Percentiles rank a stretch among this genome's conserved stretches.
Conservation (phyloP, 345 rosid genomes). For the Populus alba region DNA sequence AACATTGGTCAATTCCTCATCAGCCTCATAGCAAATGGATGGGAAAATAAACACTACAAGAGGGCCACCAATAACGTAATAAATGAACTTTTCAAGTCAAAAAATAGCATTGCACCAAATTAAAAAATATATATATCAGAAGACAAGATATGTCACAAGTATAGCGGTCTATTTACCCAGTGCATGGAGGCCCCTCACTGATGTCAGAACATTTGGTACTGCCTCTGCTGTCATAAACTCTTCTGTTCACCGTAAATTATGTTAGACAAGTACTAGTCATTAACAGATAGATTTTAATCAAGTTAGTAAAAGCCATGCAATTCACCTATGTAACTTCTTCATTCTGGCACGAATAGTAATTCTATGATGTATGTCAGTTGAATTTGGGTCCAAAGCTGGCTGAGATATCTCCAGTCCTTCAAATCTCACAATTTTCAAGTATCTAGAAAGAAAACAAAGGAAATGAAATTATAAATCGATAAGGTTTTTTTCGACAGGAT, state of each 20-base stretch:
- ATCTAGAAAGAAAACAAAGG: conserved; percentile 38
- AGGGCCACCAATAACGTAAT: neutral
- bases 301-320: conserved; percentile 5
- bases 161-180: conserved; percentile 55
- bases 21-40: neutral
- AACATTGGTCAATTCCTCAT: neutral
- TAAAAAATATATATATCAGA: neutral
- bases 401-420: conserved; percentile 96
- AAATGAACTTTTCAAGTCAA: neutral
- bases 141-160: neutral
- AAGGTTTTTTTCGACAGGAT: neutral
- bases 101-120: neutral
- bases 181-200: conserved; percentile 97
- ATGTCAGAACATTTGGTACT: conserved; percentile 70
- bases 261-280: conserved; percentile 8
- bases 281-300: neutral
- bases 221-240: conserved; percentile 83
- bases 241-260: conserved; percentile 46
- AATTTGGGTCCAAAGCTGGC: conserved; percentile 93
- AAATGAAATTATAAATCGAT: neutral
- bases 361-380: conserved; percentile 92
- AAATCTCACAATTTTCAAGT: conserved; percentile 62
- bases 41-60: neutral
- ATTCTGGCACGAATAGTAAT: conserved; percentile 82
- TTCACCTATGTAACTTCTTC: conserved; percentile 71